A percentile compares a stretch with the other conserved stretches of the same genome.
Evolutionary conservation across 2,329 filamentous ascomycete genomes (phyloP).

Genomic region (Dryadomyces quercivorus): DNA sequence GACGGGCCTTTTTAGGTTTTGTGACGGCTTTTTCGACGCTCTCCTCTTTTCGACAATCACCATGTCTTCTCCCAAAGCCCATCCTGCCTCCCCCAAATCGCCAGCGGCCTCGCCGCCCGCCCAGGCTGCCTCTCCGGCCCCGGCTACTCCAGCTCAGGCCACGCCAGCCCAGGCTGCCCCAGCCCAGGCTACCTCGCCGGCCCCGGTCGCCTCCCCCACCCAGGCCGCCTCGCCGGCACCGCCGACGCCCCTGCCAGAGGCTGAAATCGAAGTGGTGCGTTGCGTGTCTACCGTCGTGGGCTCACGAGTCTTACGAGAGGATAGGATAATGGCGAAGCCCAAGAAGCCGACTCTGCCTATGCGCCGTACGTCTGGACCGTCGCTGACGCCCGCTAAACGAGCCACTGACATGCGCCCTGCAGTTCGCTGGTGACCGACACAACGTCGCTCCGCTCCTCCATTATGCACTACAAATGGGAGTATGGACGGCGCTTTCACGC

Average conservation of each 20-base stretch:
- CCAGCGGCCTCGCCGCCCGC: not conserved
- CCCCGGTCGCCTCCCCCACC: too few relatives aligned
- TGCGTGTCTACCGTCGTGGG: not conserved
- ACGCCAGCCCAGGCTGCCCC: not conserved
- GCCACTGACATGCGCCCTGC: not conserved
- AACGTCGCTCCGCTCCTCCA: conserved; percentile 4
- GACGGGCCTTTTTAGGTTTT: too few relatives aligned
- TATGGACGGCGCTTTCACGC: conserved; percentile 5
- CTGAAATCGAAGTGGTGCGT: not conserved
- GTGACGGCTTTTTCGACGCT: too few relatives aligned
- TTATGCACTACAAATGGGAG: conserved; percentile 7
- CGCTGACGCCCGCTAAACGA: not conserved
- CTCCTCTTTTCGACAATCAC: too few relatives aligned
- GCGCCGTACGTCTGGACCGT: not conserved
- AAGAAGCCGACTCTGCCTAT: not conserved
- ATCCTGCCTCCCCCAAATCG: too few relatives aligned
- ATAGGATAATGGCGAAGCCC: not conserved
- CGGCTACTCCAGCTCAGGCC: too few relatives aligned
- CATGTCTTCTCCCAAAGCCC: too few relatives aligned
- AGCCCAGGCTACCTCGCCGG: too few relatives aligned
- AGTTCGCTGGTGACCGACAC: not conserved
- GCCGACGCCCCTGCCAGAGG: not conserved
- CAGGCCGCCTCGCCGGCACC: not conserved
- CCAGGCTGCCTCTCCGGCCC: not conserved
- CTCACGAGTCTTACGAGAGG: not conserved